Base-by-base conservation (phyloP, 139 green algal species). In the Asterochloris erici region DNA sequence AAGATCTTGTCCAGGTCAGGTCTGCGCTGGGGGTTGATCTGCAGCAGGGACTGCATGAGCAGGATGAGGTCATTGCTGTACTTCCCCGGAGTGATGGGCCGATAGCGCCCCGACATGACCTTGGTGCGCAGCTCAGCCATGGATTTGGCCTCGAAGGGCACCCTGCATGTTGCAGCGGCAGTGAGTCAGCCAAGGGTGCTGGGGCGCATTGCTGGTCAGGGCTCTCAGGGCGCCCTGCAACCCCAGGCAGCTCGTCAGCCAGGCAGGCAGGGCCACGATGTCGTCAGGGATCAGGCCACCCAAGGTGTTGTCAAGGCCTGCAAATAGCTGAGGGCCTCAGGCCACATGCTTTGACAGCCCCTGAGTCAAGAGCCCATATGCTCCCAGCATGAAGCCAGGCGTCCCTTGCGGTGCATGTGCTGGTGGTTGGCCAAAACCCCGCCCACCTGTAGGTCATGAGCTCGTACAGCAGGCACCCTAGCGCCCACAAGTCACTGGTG, bases 381-480 rank as follows among this genome's bases (percentile, higher is more conserved):
- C 38, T 54, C 4, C 38, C 38, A 2, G 6, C 38, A 54, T 54
- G 38, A 54, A 54, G 6, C 38, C 2, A 54, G 38, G 38, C 38
- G 38, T 54, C 38, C 38, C 38, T 54, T 54, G 38, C 38, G 38
- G 38, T 54, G 38, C 38, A 54, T 54, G 38, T 54, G 38, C 38
- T 54, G 38, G 38, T 54, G 38, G 38, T 6, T 54, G 38, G 38
- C 38, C 38, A 54, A 54, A 6, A 71, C 66, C 4, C 4, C 21
- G 10, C 81, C 17, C 47, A 91, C 88, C 69, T 89, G 87, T 93
- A 94, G 11, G 89, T 91, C 75, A 89, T 88, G 85, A 97, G 94
- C 90, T 98, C 95, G 84, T 95, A 96, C 64, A 98, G 90, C 26
- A 96, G 63, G 79, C 92, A 96, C 12, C 95, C 95, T 63, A 97